A percentile compares a stretch with the other conserved stretches of the same genome.
These are phyloP conservation scores for Fraxinus floribunda DNA, from an alignment of 305 asterid genomes.

Conservation along the genomic window DNA sequence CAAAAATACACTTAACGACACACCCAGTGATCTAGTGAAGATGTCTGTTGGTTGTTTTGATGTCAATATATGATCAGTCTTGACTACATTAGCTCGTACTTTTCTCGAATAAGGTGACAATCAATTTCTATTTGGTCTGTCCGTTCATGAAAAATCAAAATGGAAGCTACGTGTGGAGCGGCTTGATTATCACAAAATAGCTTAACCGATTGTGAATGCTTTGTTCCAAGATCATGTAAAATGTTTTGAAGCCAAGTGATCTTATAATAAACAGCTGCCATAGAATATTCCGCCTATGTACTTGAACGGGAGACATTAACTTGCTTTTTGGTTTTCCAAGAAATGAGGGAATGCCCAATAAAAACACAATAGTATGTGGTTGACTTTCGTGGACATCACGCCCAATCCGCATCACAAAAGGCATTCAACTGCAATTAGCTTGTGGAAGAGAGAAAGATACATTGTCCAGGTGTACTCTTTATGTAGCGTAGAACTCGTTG, in stretches of 20 bases:
- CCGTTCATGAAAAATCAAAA: background rate
- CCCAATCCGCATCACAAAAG: too few relatives aligned
- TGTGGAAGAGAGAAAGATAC: too few relatives aligned
- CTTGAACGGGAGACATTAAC: too few relatives aligned
- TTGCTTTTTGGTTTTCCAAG: too few relatives aligned
- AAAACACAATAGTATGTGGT: too few relatives aligned
- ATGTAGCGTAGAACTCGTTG: too few relatives aligned
- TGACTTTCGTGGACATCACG: too few relatives aligned
- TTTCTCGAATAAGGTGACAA: background rate
- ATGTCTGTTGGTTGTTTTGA: background rate
- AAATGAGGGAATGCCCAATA: too few relatives aligned
- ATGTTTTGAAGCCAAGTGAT: background rate
- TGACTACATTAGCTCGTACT: background rate
- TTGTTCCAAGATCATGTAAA: background rate
- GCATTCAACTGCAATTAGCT: too few relatives aligned
- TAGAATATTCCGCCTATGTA: too few relatives aligned
- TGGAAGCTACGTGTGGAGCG: background rate
- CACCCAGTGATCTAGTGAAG: background rate
- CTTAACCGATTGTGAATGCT: background rate
- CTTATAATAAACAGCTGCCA: background rate
- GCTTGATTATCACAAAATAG: background rate
- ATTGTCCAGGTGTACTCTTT: too few relatives aligned
- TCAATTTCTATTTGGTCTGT: background rate
- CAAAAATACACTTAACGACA: too few relatives aligned
- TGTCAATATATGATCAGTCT: background rate